A percentile compares a stretch with the other conserved stretches of the same genome.
Conservation (phyloP, 306 rosid species). For the Fragaria iinumae region DNA sequence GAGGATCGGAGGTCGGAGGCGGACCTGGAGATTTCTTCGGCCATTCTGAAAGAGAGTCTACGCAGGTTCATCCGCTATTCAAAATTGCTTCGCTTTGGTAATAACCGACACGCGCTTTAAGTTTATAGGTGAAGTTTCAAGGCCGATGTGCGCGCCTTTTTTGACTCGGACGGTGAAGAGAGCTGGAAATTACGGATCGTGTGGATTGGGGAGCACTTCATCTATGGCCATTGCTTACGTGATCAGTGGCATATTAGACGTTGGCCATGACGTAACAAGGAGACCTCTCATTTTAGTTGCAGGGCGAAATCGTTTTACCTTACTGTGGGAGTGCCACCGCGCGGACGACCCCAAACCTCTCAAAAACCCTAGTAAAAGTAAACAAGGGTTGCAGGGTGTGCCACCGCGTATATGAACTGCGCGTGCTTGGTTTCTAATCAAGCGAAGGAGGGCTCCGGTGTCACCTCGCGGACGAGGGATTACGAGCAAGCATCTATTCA, state of each 20-base stretch:
- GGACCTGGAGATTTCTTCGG: slow-evolving; percentile 49
- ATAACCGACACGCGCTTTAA: neutral
- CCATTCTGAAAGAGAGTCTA: slow-evolving; percentile 46
- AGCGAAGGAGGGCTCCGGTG: no score
- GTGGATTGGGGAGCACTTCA: neutral
- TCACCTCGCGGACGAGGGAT: no score
- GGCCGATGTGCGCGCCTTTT: slow-evolving; percentile 14
- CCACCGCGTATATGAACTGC: no score
- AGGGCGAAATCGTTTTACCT: no score
- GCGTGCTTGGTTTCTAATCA: no score
- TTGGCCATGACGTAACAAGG: neutral
- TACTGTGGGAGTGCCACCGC: no score
- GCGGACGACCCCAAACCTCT: no score
- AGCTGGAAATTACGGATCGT: neutral
- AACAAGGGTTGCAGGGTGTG: no score
- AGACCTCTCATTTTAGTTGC: no score
- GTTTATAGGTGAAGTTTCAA: neutral
- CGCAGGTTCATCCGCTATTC: slow-evolving; percentile 40
- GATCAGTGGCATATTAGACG: neutral
- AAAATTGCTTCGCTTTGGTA: neutral
- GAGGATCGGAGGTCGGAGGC: slow-evolving; percentile 37
- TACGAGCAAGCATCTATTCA: no score
- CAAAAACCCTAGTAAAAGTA: no score
- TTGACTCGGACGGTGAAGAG: neutral
- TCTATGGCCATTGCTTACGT: neutral